Evolutionary conservation across 345 rosid species (phyloP), one percentile per base, ranked within the genome.

Genomic region (Sapria himalayana): DNA sequence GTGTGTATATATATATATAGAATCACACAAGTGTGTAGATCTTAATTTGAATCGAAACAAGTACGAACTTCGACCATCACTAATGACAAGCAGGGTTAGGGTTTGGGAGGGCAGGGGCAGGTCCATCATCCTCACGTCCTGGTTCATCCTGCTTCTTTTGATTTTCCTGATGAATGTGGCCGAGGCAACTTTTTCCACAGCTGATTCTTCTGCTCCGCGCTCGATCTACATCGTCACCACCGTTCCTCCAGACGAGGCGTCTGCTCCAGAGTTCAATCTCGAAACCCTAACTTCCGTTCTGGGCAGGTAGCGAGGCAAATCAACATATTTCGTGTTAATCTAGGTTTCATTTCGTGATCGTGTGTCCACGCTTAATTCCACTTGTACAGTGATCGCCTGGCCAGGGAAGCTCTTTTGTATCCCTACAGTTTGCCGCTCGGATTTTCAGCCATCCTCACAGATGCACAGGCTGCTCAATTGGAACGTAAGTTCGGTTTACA

Each of bases 401-500:
- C 98, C 9, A 79, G 69, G 57, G 72, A 69, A 14, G 78, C 91
- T 32, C 39, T 89, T 41, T 8, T 89, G 19, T 89, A 82, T 45
- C 74, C 76, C 39, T 82, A 89, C 52, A 79, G 71, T 69, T 91
- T 93, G 32, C 93, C 98, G 1, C 66, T 74, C 25, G 94, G 98
- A 8, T 89, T 89, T 52, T 79, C 98, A 4, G 93, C 94, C 36
- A 79, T 65, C 60, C 93, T 82, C 25, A 82, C 94, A 2, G 73
- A 80, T 6, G 66, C 60, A 34, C 93, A 79, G 55, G 98, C 69
- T 48, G 69, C 58, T 0, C 66, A 76, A 44, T 65, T 82, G 1
- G 67, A 75, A 1, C 70, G 94, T 86, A 63, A 16, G 81, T 41
- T n/a, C n/a, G n/a, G 1, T 25, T 34, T 16, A 7, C 9, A 9